Base-by-base conservation (phyloP, 2,329 filamentous ascomycete genomes). In the Phaeosphaeriaceae sp. region DNA sequence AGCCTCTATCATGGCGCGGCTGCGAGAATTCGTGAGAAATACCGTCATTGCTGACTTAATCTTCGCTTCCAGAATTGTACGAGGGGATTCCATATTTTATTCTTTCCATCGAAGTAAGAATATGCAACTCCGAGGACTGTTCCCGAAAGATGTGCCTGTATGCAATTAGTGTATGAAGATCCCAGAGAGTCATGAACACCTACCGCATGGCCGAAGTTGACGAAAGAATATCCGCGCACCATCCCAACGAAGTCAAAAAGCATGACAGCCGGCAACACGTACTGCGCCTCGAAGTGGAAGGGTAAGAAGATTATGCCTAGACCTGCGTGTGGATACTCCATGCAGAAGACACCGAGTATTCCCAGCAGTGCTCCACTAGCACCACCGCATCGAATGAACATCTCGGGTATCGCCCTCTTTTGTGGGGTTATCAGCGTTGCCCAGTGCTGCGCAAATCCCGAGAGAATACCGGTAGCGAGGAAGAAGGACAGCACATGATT, bases 161-260 rank as follows among this genome's bases (percentile, higher is more conserved):
- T 7, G 13, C 15, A 15, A 40, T 75, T 53, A 75, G 66, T 44
- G 10, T 9, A 11, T 44, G 33, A 15, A 33, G 2, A 47, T 19
- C 20, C 10, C 27, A 25, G 24, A 1, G n/a, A 7, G 10, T 17
- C 4, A 3, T 24, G 3, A 13, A 36, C 17, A 72, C 74, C 63
- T 65, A 75, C 74, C n/a, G 70, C 74, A 48, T 76, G 74, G 7
- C 73, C 74, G 36, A 74, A 65, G 31, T 69, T 72, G 11, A 74
- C 60, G 22, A 70, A 69, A 1, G 55, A 66, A 48, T 67, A 73
- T 1, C 71, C 72, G 7, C 67, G 63, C 13, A 75, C 56, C 54
- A 75, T 66, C 19, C 74, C 74, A 41, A 70, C 54, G 21, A 74
- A 53, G 59, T 76, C 74, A 46, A 76, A 76, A 19, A 69, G 55